phyloP scores from a whole-genome alignment of 148 eudicot genomes.

The Persicaria maculosa region DNA sequence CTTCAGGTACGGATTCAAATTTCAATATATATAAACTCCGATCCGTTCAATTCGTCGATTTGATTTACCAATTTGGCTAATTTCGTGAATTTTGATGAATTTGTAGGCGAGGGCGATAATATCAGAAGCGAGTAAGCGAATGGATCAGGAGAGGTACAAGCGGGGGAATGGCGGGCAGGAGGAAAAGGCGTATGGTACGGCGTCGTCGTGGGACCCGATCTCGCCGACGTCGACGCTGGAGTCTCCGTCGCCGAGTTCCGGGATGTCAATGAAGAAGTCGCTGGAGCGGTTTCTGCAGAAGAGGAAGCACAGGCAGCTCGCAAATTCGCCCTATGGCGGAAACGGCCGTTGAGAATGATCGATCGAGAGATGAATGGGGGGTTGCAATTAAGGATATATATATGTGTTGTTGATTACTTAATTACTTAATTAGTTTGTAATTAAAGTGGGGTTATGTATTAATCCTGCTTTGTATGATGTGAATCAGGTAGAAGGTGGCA shows the following conservation, averaged over 20 bases:
- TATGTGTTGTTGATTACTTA: no score
- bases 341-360: neutral
- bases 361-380: neutral
- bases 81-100: neutral
- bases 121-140: slow-evolving; percentile 30
- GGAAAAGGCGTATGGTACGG: neutral
- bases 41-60: neutral
- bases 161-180: neutral
- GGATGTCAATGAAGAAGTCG: slow-evolving; percentile 42
- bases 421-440: no score
- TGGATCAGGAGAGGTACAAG: neutral
- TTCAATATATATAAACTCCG: neutral
- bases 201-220: neutral
- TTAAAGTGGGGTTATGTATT: no score
- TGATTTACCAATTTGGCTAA: neutral
- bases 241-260: neutral
- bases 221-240: neutral
- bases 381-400: no score
- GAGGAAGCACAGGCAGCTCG: slow-evolving; percentile 31
- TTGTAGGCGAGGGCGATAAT: slow-evolving; percentile 44
- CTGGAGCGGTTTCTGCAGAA: slow-evolving; percentile 40
- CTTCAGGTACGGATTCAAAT: slow-evolving; percentile 33
- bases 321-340: slow-evolving; percentile 27
- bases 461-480: no score
- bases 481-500: no score